phyloP scores from a whole-genome alignment of 306 rosid species.

The Urtica urens region DNA sequence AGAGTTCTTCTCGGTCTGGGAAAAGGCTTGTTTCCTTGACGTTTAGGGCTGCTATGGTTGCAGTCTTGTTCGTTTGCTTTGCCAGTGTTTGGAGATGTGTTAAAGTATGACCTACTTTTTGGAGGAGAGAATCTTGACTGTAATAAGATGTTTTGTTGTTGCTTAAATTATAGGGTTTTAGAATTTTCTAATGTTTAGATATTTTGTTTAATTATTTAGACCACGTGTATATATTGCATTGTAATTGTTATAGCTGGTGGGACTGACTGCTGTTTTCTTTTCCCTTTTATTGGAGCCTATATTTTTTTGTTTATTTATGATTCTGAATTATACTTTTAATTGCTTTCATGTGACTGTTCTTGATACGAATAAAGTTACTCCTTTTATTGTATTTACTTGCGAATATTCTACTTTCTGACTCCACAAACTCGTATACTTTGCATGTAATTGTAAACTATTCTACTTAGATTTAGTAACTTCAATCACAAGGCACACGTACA shows the following conservation, averaged over 20 bases:
- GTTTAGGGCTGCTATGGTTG: constrained; percentile 29
- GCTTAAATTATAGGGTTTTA: constrained; percentile 17
- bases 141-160: background rate
- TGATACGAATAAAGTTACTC: background rate
- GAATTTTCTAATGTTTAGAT: constrained; percentile 16
- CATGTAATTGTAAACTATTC: too few relatives aligned
- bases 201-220: constrained; percentile 7
- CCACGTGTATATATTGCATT: constrained; percentile 13
- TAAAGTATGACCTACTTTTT: constrained; percentile 30
- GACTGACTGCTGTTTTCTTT: background rate
- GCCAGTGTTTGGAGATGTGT: constrained; percentile 43
- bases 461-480: too few relatives aligned
- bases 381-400: too few relatives aligned
- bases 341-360: background rate
- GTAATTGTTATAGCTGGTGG: background rate
- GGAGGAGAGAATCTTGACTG: constrained; percentile 3
- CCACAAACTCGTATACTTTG: too few relatives aligned
- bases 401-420: too few relatives aligned
- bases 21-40: constrained; percentile 31
- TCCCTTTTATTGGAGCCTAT: constrained; percentile 1
- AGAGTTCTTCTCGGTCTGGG: constrained; percentile 16
- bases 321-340: background rate
- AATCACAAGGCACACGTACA: too few relatives aligned
- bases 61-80: constrained; percentile 25
- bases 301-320: background rate